A percentile compares a stretch with the other conserved stretches of the same genome.
These are phyloP conservation scores for Glutinoglossum americanum DNA, from an alignment of 495 filamentous ascomycete genomes.

Conservation along the genomic window DNA sequence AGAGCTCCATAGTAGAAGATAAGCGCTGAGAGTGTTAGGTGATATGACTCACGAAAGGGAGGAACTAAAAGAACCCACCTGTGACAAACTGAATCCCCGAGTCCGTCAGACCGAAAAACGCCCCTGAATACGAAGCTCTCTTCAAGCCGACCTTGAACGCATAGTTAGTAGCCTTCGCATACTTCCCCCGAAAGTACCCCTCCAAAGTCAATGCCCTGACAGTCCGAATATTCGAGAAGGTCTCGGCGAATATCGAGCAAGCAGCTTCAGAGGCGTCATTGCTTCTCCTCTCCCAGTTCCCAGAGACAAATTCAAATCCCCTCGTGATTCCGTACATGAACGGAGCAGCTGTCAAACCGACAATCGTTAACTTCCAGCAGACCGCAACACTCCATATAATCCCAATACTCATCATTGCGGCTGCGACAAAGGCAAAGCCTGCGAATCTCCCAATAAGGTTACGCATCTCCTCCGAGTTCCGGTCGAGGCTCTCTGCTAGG, in stretches of 20 bases:
- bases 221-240: conserved; percentile 61
- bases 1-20: conserved; percentile 67
- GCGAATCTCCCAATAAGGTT: conserved; percentile 62
- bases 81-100: conserved; percentile 46
- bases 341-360: conserved; percentile 47
- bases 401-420: conserved; percentile 40
- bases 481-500: conserved; percentile 51
- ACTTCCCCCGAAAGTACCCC: conserved; percentile 46
- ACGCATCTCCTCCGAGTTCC: conserved; percentile 73
- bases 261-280: conserved; percentile 34
- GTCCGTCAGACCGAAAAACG: conserved; percentile 58
- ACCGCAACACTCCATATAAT: conserved; percentile 51
- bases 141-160: conserved; percentile 34
- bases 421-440: conserved; percentile 40
- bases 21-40: conserved; percentile 28
- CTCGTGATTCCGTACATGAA: conserved; percentile 43
- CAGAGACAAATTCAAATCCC: conserved; percentile 36
- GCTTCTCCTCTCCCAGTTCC: conserved; percentile 46
- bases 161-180: conserved; percentile 24
- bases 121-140: conserved; percentile 39
- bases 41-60: too few relatives aligned
- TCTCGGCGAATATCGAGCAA: conserved; percentile 47
- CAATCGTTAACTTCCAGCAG: conserved; percentile 66
- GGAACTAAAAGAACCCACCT: conserved; percentile 16
- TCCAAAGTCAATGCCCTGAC: conserved; percentile 65